These are phyloP conservation scores for Boletellus sp. DNA, from an alignment of 1,284 basidiomycete species.

Conservation along the genomic window DNA sequence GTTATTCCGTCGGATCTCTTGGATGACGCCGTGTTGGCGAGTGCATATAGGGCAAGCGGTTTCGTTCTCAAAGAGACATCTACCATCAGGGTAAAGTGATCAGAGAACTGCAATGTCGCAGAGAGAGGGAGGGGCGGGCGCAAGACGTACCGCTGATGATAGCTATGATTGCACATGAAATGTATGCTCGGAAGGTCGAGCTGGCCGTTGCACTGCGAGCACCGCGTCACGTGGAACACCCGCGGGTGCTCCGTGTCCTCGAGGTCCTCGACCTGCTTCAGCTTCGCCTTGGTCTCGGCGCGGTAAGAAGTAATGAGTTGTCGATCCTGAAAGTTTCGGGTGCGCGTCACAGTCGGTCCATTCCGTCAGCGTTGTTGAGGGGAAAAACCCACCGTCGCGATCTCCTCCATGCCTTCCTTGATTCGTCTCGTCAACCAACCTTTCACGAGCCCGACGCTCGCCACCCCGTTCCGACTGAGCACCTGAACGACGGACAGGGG, in stretches of 20 bases:
- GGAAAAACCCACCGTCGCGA: constrained; percentile 62
- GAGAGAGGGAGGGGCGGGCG: not conserved
- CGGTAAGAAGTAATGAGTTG: constrained; percentile 85
- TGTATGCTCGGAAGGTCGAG: constrained; percentile 92
- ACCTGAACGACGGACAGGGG: constrained; percentile 88
- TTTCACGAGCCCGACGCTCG: constrained; percentile 87
- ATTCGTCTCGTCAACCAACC: constrained; percentile 84
- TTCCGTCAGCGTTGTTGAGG: no score
- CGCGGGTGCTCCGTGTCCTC: constrained; percentile 73
- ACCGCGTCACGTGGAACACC: constrained; percentile 92
- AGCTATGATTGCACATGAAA: constrained; percentile 98
- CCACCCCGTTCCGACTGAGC: constrained; percentile 80
- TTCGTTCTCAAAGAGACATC: constrained; percentile 81
- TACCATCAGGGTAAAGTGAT: constrained; percentile 27
- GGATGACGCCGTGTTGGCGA: constrained; percentile 82
- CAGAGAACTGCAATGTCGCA: not conserved
- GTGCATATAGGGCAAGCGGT: constrained; percentile 88
- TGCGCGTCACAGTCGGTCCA: no score
- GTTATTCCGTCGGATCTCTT: constrained; percentile 84
- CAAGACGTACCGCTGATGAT: constrained; percentile 76
- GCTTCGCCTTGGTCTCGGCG: constrained; percentile 76
- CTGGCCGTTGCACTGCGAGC: constrained; percentile 82
- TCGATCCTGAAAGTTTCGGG: constrained; percentile 61
- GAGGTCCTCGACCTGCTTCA: constrained; percentile 79
- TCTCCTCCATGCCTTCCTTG: constrained; percentile 68